Percentiles rank a stretch among this genome's conserved stretches.
phyloP scores from a whole-genome alignment of 2,329 filamentous ascomycete species.

The Ophioceras dolichostomum region DNA sequence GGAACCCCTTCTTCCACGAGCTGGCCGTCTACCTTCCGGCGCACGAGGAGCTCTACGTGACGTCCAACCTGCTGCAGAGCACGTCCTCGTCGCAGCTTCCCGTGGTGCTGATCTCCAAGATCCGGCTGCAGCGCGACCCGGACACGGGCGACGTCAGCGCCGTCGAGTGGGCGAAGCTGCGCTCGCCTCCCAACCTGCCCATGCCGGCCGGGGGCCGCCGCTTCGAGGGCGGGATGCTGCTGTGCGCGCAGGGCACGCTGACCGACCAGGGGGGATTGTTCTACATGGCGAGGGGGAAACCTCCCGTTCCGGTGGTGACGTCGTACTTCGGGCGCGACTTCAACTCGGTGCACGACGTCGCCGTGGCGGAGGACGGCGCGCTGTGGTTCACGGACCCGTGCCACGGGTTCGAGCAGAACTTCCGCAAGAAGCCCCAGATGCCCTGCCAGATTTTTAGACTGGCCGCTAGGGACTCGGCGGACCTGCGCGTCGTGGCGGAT shows the following conservation, averaged over 20 bases:
- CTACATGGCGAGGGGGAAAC: conserved; percentile 19
- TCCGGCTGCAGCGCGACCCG: conserved; percentile 18
- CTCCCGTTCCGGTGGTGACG: conserved; percentile 22
- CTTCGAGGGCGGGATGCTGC: conserved; percentile 32
- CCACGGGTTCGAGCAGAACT: conserved; percentile 29
- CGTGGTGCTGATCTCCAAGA: conserved; percentile 30
- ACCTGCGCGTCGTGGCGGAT: conserved; percentile 33
- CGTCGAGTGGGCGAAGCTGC: conserved; percentile 26
- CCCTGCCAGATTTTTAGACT: conserved; percentile 36
- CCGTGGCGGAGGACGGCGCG: conserved; percentile 21
- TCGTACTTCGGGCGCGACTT: conserved; percentile 31
- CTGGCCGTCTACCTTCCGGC: conserved; percentile 27
- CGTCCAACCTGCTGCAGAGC: conserved; percentile 28
- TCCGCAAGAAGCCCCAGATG: conserved; percentile 28
- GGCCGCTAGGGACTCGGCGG: conserved; percentile 20
- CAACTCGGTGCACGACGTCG: conserved; percentile 32
- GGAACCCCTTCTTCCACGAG: conserved; percentile 32
- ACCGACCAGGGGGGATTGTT: conserved; percentile 21
- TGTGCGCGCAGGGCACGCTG: conserved; percentile 13
- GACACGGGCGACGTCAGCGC: conserved; percentile 14
- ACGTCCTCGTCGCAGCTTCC: conserved; percentile 23
- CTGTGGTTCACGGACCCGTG: conserved; percentile 38
- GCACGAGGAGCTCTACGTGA: conserved; percentile 30
- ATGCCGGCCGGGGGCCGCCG: conserved; percentile 52
- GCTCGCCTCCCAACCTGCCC: conserved; percentile 26